These are phyloP conservation scores for Microbotryum saponariae DNA, from an alignment of 1,284 basidiomycete species.

Conservation along the genomic window DNA sequence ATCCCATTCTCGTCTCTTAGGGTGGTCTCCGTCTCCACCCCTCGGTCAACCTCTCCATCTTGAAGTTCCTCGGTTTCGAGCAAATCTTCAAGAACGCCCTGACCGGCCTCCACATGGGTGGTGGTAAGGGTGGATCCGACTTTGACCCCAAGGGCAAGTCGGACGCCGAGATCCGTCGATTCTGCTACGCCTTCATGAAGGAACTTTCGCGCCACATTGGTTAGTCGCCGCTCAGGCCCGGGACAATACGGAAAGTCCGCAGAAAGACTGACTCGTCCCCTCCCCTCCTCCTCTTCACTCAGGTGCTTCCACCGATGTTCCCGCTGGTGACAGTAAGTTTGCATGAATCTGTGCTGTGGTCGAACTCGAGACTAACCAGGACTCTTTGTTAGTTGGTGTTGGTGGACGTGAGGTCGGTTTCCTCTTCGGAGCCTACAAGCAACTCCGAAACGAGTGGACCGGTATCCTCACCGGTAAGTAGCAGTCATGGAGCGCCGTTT, in stretches of 20 bases:
- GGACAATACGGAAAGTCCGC: conserved; percentile 28
- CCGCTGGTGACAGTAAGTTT: conserved; percentile 57
- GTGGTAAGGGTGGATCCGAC: conserved; percentile 48
- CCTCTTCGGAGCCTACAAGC: conserved; percentile 55
- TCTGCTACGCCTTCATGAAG: conserved; percentile 62
- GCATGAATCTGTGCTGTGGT: too few relatives aligned
- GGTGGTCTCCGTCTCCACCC: conserved; percentile 73
- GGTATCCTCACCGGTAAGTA: conserved; percentile 56
- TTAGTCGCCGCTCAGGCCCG: conserved; percentile 32
- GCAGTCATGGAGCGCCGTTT: background rate
- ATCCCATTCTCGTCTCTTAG: conserved; percentile 9
- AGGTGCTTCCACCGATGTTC: conserved; percentile 61
- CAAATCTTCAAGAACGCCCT: conserved; percentile 78
- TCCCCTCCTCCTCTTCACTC: background rate
- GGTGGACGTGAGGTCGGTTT: conserved; percentile 53
- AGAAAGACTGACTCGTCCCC: conserved; percentile 34
- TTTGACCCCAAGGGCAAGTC: conserved; percentile 70
- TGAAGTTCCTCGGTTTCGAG: conserved; percentile 80
- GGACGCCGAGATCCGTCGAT: conserved; percentile 65
- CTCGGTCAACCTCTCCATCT: conserved; percentile 71
- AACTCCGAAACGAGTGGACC: conserved; percentile 63
- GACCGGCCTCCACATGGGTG: conserved; percentile 69
- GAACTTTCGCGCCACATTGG: conserved; percentile 66
- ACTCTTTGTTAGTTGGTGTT: conserved; percentile 44
- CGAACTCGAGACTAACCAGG: too few relatives aligned